phyloP scores from a whole-genome alignment of 2,329 filamentous ascomycete species.

The Fusarium coffeatum region DNA sequence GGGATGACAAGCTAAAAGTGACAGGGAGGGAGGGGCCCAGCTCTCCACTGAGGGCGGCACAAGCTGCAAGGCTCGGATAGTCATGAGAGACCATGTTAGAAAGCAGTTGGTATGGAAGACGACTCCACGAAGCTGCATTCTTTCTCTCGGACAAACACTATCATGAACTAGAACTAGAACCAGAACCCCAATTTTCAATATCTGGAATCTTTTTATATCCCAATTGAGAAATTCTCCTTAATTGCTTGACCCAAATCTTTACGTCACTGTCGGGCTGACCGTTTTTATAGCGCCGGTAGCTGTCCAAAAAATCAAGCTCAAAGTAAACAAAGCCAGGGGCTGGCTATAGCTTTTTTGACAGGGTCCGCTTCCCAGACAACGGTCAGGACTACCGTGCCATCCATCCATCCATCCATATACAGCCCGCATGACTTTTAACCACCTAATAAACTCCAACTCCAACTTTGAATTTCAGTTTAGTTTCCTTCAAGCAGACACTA shows the following conservation, averaged over 20 bases:
- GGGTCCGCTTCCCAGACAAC: slow-evolving; percentile 53
- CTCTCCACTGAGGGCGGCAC: slow-evolving; percentile 19
- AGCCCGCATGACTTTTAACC: slow-evolving; percentile 38
- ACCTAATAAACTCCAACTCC: slow-evolving; percentile 38
- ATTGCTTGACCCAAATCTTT: slow-evolving; percentile 6
- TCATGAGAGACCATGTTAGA: slow-evolving; percentile 17
- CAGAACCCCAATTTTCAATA: neutral
- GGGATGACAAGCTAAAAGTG: slow-evolving; percentile 10
- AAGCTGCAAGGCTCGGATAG: slow-evolving; percentile 9
- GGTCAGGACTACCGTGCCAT: slow-evolving; percentile 35
- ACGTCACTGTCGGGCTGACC: slow-evolving; percentile 22
- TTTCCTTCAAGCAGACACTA: slow-evolving; percentile 4
- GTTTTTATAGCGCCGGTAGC: slow-evolving; percentile 20
- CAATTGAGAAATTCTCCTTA: slow-evolving; percentile 5
- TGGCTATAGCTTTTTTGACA: slow-evolving; percentile 42
- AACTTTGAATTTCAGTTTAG: slow-evolving; percentile 19
- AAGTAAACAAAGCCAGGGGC: slow-evolving; percentile 55
- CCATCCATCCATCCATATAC: neutral
- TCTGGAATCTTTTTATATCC: neutral
- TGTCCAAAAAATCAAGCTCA: slow-evolving; percentile 52
- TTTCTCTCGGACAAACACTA: neutral
- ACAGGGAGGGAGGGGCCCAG: slow-evolving; percentile 10
- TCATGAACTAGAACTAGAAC: neutral
- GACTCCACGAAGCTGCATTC: slow-evolving; percentile 39
- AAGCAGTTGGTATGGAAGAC: slow-evolving; percentile 30